Conservation (phyloP, 345 rosid genomes). For the Brassica rapa region DNA sequence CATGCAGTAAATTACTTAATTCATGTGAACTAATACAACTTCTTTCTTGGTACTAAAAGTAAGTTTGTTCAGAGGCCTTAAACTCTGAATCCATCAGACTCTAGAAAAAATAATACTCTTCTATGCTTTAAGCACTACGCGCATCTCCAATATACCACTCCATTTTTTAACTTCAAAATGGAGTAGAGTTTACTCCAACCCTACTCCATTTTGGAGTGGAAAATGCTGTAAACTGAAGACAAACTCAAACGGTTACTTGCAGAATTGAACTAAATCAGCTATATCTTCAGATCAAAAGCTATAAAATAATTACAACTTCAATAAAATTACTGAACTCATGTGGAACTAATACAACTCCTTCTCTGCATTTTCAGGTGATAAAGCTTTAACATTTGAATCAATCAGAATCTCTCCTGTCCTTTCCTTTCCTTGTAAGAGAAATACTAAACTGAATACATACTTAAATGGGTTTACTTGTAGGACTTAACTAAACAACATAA, state of each 20-base stretch:
- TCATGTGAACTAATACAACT: not conserved
- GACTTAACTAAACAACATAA: not conserved
- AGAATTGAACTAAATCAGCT: conserved; percentile 1
- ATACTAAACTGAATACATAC: not conserved
- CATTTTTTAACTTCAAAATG: too few relatives aligned
- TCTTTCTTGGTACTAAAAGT: not conserved
- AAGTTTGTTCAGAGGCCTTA: not conserved
- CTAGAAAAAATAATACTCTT: not conserved
- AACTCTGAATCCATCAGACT: not conserved
- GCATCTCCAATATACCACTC: too few relatives aligned
- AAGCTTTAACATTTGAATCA: not conserved
- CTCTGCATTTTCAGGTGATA: not conserved
- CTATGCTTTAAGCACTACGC: not conserved
- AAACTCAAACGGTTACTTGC: not conserved
- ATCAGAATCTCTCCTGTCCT: not conserved
- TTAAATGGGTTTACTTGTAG: not conserved
- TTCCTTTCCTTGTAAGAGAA: not conserved
- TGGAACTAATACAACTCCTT: not conserved
- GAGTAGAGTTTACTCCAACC: too few relatives aligned
- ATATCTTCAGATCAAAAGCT: not conserved
- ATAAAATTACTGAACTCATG: not conserved
- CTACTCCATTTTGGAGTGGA: too few relatives aligned
- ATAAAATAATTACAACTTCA: too few relatives aligned
- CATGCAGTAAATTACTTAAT: not conserved
- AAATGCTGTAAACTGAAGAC: not conserved